These are phyloP conservation scores for Acer saccharum DNA, from an alignment of 345 rosid species.

Conservation along the genomic window DNA sequence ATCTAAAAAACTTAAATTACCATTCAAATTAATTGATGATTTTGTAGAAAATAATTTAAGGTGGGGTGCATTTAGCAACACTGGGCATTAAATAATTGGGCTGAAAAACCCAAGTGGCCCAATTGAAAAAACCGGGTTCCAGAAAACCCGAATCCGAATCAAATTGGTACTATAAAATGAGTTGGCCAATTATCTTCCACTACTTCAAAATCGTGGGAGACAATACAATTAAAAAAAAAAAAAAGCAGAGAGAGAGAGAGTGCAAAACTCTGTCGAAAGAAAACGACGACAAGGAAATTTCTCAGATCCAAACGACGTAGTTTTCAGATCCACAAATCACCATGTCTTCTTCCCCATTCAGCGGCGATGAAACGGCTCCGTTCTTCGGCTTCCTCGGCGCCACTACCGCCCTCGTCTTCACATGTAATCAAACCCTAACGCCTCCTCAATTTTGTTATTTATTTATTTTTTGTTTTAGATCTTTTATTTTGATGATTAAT, in stretches of 20 bases:
- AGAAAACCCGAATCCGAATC: neutral
- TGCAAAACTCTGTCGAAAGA: constrained; percentile 8
- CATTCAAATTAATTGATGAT: too few relatives aligned
- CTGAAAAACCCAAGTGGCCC: neutral
- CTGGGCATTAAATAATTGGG: neutral
- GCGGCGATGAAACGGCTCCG: constrained; percentile 89
- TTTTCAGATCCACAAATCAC: constrained; percentile 35
- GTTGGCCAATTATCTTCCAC: constrained; percentile 5
- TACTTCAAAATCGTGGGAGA: neutral
- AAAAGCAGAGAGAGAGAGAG: neutral
- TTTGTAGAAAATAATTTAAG: too few relatives aligned
- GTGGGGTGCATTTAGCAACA: too few relatives aligned
- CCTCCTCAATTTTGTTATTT: too few relatives aligned
- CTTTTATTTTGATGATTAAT: neutral
- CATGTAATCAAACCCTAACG: constrained; percentile 46
- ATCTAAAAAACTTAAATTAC: too few relatives aligned
- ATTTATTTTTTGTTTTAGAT: neutral
- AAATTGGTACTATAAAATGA: neutral
- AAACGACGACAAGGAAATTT: neutral
- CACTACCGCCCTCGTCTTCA: constrained; percentile 87
- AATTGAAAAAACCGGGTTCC: neutral
- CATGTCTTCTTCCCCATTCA: constrained; percentile 63
- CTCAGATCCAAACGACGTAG: constrained; percentile 22
- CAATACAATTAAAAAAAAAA: neutral
- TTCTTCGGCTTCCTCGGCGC: constrained; percentile 93